phyloP scores from a whole-genome alignment of 1,284 basidiomycete genomes.

The Leccinum pachyderme region DNA sequence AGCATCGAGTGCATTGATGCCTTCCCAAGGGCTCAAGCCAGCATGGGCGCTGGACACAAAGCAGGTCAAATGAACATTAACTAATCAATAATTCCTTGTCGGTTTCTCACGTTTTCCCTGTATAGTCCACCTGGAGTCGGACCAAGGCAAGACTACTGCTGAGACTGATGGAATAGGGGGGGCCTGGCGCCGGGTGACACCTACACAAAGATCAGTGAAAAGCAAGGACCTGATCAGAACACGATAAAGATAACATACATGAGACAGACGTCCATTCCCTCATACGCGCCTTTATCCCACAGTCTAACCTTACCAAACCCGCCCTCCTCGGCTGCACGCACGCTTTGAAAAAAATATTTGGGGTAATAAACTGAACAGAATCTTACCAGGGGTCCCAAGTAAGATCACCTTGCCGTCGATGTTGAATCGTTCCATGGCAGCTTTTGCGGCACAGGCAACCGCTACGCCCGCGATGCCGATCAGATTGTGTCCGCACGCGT shows the following conservation, averaged over 20 bases:
- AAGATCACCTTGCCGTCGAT: constrained; percentile 68
- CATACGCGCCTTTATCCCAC: constrained; percentile 63
- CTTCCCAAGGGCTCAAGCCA: constrained; percentile 72
- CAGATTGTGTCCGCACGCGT: constrained; percentile 80
- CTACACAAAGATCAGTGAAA: constrained; percentile 29
- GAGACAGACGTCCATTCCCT: constrained; percentile 65
- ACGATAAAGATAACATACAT: constrained; percentile 45
- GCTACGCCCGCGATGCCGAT: constrained; percentile 76
- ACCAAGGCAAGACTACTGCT: constrained; percentile 54
- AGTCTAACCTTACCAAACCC: constrained; percentile 69
- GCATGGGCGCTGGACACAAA: constrained; percentile 57
- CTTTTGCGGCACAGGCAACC: constrained; percentile 57
- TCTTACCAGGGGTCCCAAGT: constrained; percentile 69
- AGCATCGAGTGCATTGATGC: constrained; percentile 74
- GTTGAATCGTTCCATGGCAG: constrained; percentile 53
- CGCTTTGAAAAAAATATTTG: background rate
- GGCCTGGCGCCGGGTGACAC: constrained; percentile 65
- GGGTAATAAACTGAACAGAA: background rate
- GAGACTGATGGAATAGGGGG: constrained; percentile 51
- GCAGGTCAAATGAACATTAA: background rate
- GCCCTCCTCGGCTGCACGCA: constrained; percentile 66
- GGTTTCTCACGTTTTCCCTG: constrained; percentile 53
- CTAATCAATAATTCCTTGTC: background rate
- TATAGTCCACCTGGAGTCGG: constrained; percentile 49
- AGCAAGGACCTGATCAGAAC: background rate